phyloP scores from a whole-genome alignment of 495 filamentous ascomycete species.

The Talaromyces thailandensis region DNA sequence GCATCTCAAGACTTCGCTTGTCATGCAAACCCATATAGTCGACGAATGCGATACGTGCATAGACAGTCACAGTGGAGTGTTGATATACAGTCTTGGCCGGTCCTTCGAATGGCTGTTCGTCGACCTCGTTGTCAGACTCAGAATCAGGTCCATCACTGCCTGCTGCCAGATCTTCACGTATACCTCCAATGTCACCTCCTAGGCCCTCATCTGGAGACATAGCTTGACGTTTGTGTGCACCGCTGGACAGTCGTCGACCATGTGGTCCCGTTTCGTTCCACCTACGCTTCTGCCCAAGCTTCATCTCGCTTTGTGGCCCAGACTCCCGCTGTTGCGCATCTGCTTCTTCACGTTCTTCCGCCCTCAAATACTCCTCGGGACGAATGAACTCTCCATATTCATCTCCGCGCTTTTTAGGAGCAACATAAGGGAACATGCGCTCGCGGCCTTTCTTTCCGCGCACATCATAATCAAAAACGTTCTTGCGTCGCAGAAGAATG shows the following conservation, averaged over 20 bases:
- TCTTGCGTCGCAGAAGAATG: constrained; percentile 78
- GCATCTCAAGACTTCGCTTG: constrained; percentile 83
- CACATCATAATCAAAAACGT: constrained; percentile 85
- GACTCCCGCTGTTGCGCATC: constrained; percentile 48
- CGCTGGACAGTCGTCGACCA: constrained; percentile 26
- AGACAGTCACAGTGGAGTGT: constrained; percentile 50
- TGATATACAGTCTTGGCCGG: constrained; percentile 66
- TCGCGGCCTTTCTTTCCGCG: constrained; percentile 90
- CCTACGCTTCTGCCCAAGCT: constrained; percentile 85
- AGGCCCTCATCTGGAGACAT: constrained; percentile 29
- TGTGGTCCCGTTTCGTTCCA: constrained; percentile 64
- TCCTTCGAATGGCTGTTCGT: constrained; percentile 44
- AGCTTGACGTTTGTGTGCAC: constrained; percentile 37
- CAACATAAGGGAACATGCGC: constrained; percentile 82
- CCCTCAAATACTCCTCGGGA: constrained; percentile 88
- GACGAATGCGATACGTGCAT: constrained; percentile 71
- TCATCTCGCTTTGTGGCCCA: constrained; percentile 41
- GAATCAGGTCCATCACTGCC: constrained; percentile 35
- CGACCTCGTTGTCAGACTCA: constrained; percentile 39
- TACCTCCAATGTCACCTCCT: constrained; percentile 30
- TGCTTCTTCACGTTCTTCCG: constrained; percentile 81
- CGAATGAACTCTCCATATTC: constrained; percentile 91
- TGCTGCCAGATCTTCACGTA: constrained; percentile 26
- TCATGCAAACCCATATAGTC: constrained; percentile 92
- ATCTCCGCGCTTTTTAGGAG: constrained; percentile 69